Conservation (phyloP, 2,329 filamentous ascomycete species). For the Chaetothyriales sp. region DNA sequence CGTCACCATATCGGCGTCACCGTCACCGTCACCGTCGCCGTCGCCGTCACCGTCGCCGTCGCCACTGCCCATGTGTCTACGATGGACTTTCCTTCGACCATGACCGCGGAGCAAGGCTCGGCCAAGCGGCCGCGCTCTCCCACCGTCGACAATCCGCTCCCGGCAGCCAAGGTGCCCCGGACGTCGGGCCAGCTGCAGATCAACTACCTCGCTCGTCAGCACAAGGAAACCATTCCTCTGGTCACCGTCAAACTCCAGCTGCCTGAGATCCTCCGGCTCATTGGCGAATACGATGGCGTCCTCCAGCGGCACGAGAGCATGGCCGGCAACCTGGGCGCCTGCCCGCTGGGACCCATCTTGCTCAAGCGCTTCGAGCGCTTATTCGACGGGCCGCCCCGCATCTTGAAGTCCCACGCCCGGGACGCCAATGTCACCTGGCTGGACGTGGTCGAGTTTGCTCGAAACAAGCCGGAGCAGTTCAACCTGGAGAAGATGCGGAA, state of each 20-base stretch:
- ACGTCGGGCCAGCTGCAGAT: slow-evolving; percentile 48
- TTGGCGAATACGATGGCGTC: slow-evolving; percentile 73
- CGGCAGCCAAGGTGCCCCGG: slow-evolving; percentile 40
- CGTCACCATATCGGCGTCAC: too few species aligned
- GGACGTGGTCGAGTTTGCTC: slow-evolving; percentile 73
- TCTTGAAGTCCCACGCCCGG: slow-evolving; percentile 49
- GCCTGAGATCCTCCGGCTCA: slow-evolving; percentile 55
- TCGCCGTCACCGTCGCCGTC: neutral
- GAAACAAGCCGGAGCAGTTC: slow-evolving; percentile 66
- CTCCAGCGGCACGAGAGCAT: slow-evolving; percentile 76
- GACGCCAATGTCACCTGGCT: slow-evolving; percentile 61
- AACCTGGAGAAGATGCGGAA: slow-evolving; percentile 55
- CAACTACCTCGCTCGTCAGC: slow-evolving; percentile 53
- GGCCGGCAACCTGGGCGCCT: slow-evolving; percentile 70
- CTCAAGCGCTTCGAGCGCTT: slow-evolving; percentile 75
- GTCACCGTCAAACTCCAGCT: slow-evolving; percentile 57
- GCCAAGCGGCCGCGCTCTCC: slow-evolving; percentile 35
- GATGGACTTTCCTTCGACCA: slow-evolving; percentile 12
- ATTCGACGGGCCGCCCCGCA: slow-evolving; percentile 66
- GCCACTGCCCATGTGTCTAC: slow-evolving; percentile 5
- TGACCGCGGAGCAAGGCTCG: slow-evolving; percentile 24
- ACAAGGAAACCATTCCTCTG: slow-evolving; percentile 47
- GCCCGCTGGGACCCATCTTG: slow-evolving; percentile 66
- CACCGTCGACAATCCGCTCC: slow-evolving; percentile 23
- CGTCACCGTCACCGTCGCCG: too few species aligned